A percentile compares a stretch with the other conserved stretches of the same genome.
These are phyloP conservation scores for Ganoderma multipileum DNA, from an alignment of 1,284 basidiomycete genomes.

Conservation along the genomic window DNA sequence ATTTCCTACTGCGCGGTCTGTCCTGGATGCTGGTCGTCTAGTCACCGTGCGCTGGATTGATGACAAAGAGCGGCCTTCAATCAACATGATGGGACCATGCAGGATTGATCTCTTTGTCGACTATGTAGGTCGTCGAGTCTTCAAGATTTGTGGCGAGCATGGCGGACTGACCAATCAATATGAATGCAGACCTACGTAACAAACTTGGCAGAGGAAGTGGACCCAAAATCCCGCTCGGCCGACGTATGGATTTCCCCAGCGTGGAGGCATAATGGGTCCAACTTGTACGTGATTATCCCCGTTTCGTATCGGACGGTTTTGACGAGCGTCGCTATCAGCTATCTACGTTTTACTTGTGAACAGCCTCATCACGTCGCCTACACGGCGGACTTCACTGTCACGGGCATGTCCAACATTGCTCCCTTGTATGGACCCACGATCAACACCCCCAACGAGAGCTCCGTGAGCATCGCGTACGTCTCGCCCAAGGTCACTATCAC, in stretches of 20 bases:
- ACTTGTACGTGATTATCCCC: slow-evolving; percentile 38
- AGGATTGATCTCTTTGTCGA: slow-evolving; percentile 51
- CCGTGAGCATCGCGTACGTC: slow-evolving; percentile 25
- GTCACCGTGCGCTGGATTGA: slow-evolving; percentile 55
- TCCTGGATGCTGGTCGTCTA: slow-evolving; percentile 48
- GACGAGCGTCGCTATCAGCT: slow-evolving; percentile 29
- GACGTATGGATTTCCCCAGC: slow-evolving; percentile 40
- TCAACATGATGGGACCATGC: slow-evolving; percentile 47
- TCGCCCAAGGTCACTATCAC: slow-evolving; percentile 34
- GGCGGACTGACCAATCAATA: neutral
- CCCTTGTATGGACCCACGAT: slow-evolving; percentile 40
- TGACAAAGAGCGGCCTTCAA: slow-evolving; percentile 46
- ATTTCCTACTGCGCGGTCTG: slow-evolving; percentile 52
- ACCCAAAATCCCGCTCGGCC: slow-evolving; percentile 36
- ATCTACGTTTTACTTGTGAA: slow-evolving; percentile 40
- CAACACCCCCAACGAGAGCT: slow-evolving; percentile 16
- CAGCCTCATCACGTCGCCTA: slow-evolving; percentile 37
- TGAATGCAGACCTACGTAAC: slow-evolving; percentile 40
- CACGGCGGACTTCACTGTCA: slow-evolving; percentile 50
- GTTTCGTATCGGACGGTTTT: neutral
- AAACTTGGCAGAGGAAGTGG: slow-evolving; percentile 44
- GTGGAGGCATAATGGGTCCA: slow-evolving; percentile 38
- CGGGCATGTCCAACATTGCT: slow-evolving; percentile 40
- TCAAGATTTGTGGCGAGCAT: neutral
- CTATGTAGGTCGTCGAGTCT: slow-evolving; percentile 42